phyloP scores from a whole-genome alignment of 108 stramenopile genomes.

The Aureococcus anophagefferens region DNA sequence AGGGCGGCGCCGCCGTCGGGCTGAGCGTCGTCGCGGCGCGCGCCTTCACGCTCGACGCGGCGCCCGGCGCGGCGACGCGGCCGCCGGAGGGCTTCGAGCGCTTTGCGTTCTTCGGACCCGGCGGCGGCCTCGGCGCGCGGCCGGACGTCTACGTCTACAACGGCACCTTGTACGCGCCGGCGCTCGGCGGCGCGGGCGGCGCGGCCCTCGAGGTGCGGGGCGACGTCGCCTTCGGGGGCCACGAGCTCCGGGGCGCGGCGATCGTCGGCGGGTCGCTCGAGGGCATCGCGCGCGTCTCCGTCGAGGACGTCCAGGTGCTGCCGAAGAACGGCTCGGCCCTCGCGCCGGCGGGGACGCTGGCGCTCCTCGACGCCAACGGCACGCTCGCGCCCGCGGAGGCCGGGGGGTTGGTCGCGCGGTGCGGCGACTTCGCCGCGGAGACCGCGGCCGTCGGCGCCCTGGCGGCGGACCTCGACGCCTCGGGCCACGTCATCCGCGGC shows the following conservation, averaged over 20 bases:
- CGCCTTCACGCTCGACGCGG: neutral
- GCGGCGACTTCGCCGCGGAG: neutral
- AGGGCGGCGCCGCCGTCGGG: neutral
- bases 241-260: slow-evolving; percentile 19
- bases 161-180: too few relatives aligned
- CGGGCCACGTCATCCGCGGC: neutral
- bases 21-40: neutral
- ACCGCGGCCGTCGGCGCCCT: neutral
- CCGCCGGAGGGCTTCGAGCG: neutral
- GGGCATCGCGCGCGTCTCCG: neutral
- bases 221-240: slow-evolving; percentile 33
- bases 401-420: neutral
- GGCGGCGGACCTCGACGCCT: neutral
- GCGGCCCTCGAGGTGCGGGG: slow-evolving; percentile 20
- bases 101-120: neutral
- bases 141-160: neutral
- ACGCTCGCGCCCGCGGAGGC: neutral
- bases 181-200: too few relatives aligned
- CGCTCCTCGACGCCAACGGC: neutral
- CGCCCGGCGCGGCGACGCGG: neutral
- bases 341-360: neutral
- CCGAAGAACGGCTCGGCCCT: too few relatives aligned
- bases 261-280: slow-evolving; percentile 12
- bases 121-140: neutral
- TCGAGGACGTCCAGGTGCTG: neutral